Evolutionary conservation across 2,329 filamentous ascomycete species (phyloP), one percentile per base, ranked within the genome.

Genomic region (Bipolaris bicolor): DNA sequence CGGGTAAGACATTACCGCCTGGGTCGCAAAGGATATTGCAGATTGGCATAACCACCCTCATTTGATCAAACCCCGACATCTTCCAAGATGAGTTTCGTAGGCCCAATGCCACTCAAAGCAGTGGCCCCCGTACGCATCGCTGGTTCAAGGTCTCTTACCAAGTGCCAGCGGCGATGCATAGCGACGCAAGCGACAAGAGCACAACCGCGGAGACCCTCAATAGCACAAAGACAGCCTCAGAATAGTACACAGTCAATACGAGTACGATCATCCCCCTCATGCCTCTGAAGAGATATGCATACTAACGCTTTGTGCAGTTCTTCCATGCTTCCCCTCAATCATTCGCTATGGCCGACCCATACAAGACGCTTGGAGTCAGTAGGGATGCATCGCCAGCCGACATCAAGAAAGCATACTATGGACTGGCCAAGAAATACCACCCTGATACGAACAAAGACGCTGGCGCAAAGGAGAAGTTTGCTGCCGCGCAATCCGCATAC

Each of bases 371-470:
- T 26, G 95, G 95, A 13, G 91, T 99, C 29, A 82, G 82, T 70
- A 96, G 94, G 76, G 84, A 79, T 61, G 91, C 95, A n/a, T 88
- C 91, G 1, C 81, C 92, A 3, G 82, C 87, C 58, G 94, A 98
- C 34, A 98, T 99, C 76, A 99, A 99, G 77, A 98, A 97, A 77
- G 93, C 95, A 3, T 99, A 99, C 81, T 99, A 99, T 75, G 91
- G 93, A 49, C 83, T 98, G 57, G 95, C 95, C 18, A 99, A 99
- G 79, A 99, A 98, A 74, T 99, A 87, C 75, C 95, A 99, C 71
- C 95, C 95, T 7, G 95, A 99, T 76, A 98, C 95, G 34, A 99
- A 98, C 83, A 98, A 98, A 77, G 95, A 98, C 67, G 77, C 91
- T 2, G 84, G 82, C n/a, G 93, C 95, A 34, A 98, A 98, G 76